Evolutionary conservation across 306 rosid genomes (phyloP).

Genomic region (Vigna hirtella): DNA sequence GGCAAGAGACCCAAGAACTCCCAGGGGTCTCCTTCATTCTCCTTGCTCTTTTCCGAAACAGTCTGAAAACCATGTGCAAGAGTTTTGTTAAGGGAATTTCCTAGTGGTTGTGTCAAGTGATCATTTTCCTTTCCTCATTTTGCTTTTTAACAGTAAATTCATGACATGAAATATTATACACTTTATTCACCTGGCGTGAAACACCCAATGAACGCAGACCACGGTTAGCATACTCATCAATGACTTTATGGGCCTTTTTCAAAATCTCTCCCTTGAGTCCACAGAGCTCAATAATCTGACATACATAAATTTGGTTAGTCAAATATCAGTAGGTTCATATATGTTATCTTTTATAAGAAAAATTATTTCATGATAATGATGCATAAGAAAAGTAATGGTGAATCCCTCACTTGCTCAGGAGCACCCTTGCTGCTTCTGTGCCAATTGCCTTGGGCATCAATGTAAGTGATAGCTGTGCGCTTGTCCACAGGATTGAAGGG

Average conservation of each 20-base stretch:
- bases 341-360: not conserved
- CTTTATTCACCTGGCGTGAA: slow-evolving; percentile 69
- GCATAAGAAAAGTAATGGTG: not conserved
- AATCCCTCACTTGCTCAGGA: slow-evolving; percentile 78
- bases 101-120: too few relatives aligned
- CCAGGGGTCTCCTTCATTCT: slow-evolving; percentile 82
- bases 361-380: not conserved
- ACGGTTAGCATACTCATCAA: slow-evolving; percentile 75
- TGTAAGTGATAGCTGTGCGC: slow-evolving; percentile 88
- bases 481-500: slow-evolving; percentile 93
- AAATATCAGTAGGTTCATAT: slow-evolving; percentile 19
- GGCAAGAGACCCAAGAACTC: slow-evolving; percentile 88
- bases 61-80: slow-evolving; percentile 51
- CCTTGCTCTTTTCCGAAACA: slow-evolving; percentile 72
- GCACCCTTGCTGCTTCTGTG: slow-evolving; percentile 93
- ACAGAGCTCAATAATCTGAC: slow-evolving; percentile 86
- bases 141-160: not conserved
- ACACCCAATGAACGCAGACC: slow-evolving; percentile 90
- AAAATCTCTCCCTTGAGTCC: slow-evolving; percentile 61
- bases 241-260: slow-evolving; percentile 64
- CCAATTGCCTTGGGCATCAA: slow-evolving; percentile 70
- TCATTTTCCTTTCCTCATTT: not conserved
- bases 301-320: not conserved
- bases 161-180: not conserved
- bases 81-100: slow-evolving; percentile 10